Evolutionary conservation across 805 yeast species (phyloP).

Genomic region (Cyberlindnera sargentensis): DNA sequence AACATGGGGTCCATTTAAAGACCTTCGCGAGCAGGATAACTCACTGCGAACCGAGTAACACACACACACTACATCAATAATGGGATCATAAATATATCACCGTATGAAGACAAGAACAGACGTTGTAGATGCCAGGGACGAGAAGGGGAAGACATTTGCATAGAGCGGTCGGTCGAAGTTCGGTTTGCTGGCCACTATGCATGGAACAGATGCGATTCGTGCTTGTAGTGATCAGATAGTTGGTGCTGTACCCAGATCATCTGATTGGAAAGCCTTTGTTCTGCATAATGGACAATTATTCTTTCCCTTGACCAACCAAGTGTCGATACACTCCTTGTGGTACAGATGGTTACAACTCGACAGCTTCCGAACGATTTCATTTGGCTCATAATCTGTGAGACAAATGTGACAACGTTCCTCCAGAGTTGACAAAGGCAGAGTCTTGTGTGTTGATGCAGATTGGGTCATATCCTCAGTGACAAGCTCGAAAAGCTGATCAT

Average conservation of each 20-base stretch:
- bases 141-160: too few relatives aligned
- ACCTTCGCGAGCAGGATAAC: not conserved
- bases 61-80: too few relatives aligned
- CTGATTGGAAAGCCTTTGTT: constrained; percentile 30
- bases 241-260: too few relatives aligned
- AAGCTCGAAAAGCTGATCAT: constrained; percentile 25
- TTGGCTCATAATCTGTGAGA: constrained; percentile 38
- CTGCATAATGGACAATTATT: constrained; percentile 57
- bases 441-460: not conserved
- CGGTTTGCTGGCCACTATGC: too few relatives aligned
- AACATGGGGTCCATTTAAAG: constrained; percentile 15
- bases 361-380: constrained; percentile 41
- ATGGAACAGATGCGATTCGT: too few relatives aligned
- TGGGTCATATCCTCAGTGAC: not conserved
- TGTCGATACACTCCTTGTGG: constrained; percentile 51
- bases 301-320: constrained; percentile 46
- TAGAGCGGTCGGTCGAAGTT: too few relatives aligned
- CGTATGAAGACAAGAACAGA: too few relatives aligned
- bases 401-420: constrained; percentile 41
- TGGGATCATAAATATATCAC: too few relatives aligned
- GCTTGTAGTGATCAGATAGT: too few relatives aligned
- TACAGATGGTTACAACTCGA: constrained; percentile 41
- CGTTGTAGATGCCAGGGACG: too few relatives aligned
- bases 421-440: not conserved
- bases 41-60: too few relatives aligned